Conservation (phyloP, 2,329 filamentous ascomycete genomes). For the Talaromyces sp. region DNA sequence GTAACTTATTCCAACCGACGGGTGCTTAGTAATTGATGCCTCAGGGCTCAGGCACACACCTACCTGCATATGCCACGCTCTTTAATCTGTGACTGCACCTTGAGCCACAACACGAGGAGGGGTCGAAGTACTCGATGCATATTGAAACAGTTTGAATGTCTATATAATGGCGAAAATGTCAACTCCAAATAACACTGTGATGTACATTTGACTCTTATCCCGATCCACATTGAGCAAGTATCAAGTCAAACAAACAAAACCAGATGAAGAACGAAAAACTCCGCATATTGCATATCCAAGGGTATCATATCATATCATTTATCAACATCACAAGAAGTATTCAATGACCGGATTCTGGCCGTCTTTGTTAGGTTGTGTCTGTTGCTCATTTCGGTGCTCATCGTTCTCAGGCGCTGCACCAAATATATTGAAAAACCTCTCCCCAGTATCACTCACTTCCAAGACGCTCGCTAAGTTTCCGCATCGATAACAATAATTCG, state of each 20-base stretch:
- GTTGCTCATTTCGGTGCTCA: conserved; percentile 74
- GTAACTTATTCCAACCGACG: background rate
- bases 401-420: conserved; percentile 93
- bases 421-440: conserved; percentile 97
- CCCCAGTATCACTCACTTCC: conserved; percentile 89
- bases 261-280: conserved; percentile 8
- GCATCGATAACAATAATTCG: conserved; percentile 93
- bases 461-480: conserved; percentile 97
- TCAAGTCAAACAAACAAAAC: background rate
- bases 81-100: background rate
- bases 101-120: background rate
- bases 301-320: conserved; percentile 22
- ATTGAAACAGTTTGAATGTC: background rate
- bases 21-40: background rate
- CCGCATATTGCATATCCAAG: conserved; percentile 18
- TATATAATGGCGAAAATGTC: background rate
- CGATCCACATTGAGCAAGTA: background rate
- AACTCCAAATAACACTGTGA: background rate
- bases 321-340: conserved; percentile 63
- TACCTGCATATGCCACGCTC: background rate
- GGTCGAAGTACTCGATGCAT: background rate
- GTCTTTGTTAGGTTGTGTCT: conserved; percentile 64
- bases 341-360: conserved; percentile 71
- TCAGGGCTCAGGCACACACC: background rate
- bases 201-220: conserved; percentile 6